Conservation (phyloP, 2,329 filamentous ascomycete species). For the Fusarium sp. region DNA sequence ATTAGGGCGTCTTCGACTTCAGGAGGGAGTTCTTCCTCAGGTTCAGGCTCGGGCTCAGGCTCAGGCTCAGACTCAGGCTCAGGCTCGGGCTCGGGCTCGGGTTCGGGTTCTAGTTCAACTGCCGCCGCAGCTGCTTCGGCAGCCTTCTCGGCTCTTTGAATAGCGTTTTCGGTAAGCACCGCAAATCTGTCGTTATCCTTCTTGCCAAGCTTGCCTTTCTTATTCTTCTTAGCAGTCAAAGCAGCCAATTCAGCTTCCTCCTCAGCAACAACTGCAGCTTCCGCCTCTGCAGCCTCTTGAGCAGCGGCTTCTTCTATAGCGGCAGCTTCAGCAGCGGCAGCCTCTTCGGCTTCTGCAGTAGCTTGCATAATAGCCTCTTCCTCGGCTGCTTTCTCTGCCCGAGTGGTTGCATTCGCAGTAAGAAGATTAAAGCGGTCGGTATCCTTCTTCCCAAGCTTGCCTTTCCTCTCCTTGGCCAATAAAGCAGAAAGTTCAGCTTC, state of each 20-base stretch:
- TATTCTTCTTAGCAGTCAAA: conserved; percentile 53
- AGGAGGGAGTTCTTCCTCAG: conserved; percentile 45
- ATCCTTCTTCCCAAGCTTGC: conserved; percentile 58
- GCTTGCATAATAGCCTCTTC: conserved; percentile 39
- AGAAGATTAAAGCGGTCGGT: conserved; percentile 58
- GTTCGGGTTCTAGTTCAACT: conserved; percentile 16
- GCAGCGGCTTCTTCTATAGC: conserved; percentile 28
- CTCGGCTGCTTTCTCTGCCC: conserved; percentile 41
- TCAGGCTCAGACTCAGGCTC: too few species aligned
- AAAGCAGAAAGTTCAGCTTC: conserved; percentile 54
- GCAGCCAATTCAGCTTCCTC: conserved; percentile 47
- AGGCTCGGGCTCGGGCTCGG: conserved; percentile 43
- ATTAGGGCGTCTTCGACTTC: conserved; percentile 6
- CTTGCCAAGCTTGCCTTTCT: conserved; percentile 47
- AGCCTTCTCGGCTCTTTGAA: conserved; percentile 41
- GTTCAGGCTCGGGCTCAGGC: conserved; percentile 41
- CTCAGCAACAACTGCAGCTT: conserved; percentile 33
- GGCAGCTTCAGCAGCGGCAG: conserved; percentile 27
- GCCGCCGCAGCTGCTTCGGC: conserved; percentile 8
- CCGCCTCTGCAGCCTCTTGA: conserved; percentile 36
- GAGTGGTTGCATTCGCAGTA: conserved; percentile 49
- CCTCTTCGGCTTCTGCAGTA: conserved; percentile 31
- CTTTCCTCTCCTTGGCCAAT: conserved; percentile 59
- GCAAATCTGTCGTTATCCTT: conserved; percentile 50
- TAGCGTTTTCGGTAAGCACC: conserved; percentile 41